Conservation (phyloP, 73 alveolate species). For the Blepharisma stoltei region DNA sequence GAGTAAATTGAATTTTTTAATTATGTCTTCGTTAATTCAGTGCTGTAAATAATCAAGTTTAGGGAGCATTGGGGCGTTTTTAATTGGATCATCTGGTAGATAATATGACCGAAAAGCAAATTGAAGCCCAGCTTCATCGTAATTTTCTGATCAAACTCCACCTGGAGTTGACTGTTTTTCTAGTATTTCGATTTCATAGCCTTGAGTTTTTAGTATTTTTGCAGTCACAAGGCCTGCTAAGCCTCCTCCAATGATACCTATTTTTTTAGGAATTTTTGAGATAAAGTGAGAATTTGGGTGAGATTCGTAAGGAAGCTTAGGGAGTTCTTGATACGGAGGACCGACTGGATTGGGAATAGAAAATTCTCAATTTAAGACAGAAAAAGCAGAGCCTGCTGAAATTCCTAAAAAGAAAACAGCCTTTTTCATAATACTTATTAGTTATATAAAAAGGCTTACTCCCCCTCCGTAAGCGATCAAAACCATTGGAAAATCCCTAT, state of each 20-base stretch:
- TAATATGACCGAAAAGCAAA: background rate
- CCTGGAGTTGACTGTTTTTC: conserved; percentile 7
- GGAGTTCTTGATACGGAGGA: conserved; percentile 1
- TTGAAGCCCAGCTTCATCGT: conserved; percentile 18
- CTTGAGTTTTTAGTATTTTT: background rate
- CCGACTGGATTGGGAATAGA: background rate
- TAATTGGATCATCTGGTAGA: background rate
- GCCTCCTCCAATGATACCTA: background rate
- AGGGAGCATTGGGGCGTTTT: background rate
- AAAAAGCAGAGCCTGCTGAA: no score
- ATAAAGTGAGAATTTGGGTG: conserved; percentile 12
- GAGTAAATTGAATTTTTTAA: background rate
- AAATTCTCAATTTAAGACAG: no score
- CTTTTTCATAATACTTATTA: no score
- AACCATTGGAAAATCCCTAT: no score
- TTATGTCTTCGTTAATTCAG: background rate
- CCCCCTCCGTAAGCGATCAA: no score
- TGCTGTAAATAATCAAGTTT: background rate
- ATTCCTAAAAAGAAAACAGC: no score
- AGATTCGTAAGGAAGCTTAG: background rate
- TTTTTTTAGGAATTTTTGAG: background rate
- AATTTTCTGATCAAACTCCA: conserved; percentile 11
- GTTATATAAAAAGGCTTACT: no score
- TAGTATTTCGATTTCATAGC: background rate
- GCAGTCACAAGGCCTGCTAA: conserved; percentile 3